Conservation (phyloP, 176 grass and related monocot species). For the Oryza nivara region DNA sequence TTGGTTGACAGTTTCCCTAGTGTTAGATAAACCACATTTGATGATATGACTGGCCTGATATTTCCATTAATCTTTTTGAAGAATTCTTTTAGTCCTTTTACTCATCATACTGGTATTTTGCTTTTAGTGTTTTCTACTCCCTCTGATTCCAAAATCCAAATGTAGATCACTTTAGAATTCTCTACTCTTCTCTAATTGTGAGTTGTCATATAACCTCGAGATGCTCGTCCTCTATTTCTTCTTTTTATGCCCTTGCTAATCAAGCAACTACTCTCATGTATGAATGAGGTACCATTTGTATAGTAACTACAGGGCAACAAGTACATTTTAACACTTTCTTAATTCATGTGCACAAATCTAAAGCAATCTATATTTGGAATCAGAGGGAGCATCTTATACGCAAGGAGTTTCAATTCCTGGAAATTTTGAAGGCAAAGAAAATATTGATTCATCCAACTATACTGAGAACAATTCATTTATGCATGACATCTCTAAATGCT, state of each 20-base stretch:
- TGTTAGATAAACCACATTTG: background rate
- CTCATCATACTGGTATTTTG: background rate
- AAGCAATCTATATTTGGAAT: no score
- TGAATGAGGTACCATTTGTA: background rate
- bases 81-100: background rate
- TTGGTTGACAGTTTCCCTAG: no score
- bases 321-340: no score
- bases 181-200: no score
- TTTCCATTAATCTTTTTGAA: slow-evolving; percentile 17
- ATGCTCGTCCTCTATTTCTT: no score
- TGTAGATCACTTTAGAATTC: no score
- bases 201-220: no score
- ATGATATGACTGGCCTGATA: background rate
- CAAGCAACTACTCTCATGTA: background rate
- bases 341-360: no score
- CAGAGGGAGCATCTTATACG: background rate
- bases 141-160: no score
- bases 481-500: background rate
- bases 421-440: slow-evolving; percentile 7
- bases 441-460: background rate
- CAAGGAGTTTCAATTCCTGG: background rate
- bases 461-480: slow-evolving; percentile 21
- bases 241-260: no score
- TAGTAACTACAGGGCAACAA: no score
- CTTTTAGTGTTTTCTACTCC: background rate